phyloP scores from a whole-genome alignment of 2,329 filamentous ascomycete genomes.

The Aureobasidium lini region DNA sequence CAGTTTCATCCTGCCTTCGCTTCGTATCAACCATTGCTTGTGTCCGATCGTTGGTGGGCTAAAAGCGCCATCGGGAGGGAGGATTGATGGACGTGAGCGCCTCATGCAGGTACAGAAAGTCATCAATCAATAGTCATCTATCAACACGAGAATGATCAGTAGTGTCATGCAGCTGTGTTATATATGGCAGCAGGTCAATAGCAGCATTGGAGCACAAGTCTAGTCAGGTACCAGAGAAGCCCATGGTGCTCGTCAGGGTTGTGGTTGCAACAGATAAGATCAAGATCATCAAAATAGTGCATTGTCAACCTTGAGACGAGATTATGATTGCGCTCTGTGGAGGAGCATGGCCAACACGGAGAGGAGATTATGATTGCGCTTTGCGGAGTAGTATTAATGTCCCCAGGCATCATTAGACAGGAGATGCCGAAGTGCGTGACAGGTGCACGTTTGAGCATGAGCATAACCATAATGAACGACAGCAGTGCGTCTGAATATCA shows the following conservation, averaged over 20 bases:
- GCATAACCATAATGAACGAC: background rate
- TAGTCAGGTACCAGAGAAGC: background rate
- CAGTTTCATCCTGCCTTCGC: background rate
- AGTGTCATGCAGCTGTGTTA: conserved; percentile 8
- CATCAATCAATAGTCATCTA: background rate
- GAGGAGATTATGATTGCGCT: background rate
- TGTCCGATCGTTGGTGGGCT: background rate
- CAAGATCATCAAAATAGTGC: background rate
- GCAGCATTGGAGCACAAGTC: background rate
- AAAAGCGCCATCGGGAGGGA: background rate
- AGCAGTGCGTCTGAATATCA: background rate
- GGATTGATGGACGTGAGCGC: background rate
- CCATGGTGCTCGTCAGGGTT: background rate
- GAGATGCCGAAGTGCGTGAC: background rate
- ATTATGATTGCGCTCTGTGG: background rate
- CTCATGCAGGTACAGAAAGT: conserved; percentile 8
- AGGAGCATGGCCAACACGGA: background rate
- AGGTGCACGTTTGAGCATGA: conserved; percentile 4
- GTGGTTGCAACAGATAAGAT: background rate
- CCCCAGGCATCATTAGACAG: background rate
- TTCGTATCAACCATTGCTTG: background rate
- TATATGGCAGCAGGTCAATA: background rate
- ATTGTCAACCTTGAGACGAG: background rate
- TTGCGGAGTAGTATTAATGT: background rate
- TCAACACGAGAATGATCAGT: background rate